Conservation (phyloP, 768 basidiomycete genomes). For the Serendipita indica region DNA sequence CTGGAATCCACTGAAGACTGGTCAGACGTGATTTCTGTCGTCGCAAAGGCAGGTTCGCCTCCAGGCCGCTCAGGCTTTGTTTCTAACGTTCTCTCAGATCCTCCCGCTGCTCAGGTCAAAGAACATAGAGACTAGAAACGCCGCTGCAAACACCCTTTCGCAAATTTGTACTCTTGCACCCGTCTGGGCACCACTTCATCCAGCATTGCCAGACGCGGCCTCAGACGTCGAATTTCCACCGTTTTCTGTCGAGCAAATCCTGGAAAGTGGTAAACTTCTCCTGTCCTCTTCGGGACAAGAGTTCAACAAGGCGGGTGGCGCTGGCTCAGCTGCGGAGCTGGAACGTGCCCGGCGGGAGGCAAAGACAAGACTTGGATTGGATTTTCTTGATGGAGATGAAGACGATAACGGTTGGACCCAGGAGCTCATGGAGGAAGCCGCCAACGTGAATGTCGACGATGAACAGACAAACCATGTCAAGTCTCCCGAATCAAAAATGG, state of each 20-base stretch:
- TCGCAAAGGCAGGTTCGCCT: constrained; percentile 52
- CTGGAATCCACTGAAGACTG: constrained; percentile 56
- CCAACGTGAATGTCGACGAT: constrained; percentile 25
- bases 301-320: constrained; percentile 56
- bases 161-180: constrained; percentile 78
- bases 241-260: constrained; percentile 63
- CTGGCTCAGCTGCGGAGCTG: constrained; percentile 62
- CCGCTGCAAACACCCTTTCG: constrained; percentile 77
- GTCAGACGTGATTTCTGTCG: constrained; percentile 80
- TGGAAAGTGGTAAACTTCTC: constrained; percentile 62
- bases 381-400: constrained; percentile 53
- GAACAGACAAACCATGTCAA: not conserved
- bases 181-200: constrained; percentile 47
- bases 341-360: constrained; percentile 80
- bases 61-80: not conserved
- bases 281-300: constrained; percentile 91
- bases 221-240: constrained; percentile 46
- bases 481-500: not conserved
- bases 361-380: constrained; percentile 74
- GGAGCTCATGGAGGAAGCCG: constrained; percentile 33
- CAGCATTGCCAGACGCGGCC: constrained; percentile 21
- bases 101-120: constrained; percentile 83
- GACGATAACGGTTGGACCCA: constrained; percentile 71
- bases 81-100: constrained; percentile 35
- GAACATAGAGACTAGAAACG: constrained; percentile 81